These are phyloP conservation scores for Daldinia loculata DNA, from an alignment of 495 filamentous ascomycete genomes.

Conservation along the genomic window DNA sequence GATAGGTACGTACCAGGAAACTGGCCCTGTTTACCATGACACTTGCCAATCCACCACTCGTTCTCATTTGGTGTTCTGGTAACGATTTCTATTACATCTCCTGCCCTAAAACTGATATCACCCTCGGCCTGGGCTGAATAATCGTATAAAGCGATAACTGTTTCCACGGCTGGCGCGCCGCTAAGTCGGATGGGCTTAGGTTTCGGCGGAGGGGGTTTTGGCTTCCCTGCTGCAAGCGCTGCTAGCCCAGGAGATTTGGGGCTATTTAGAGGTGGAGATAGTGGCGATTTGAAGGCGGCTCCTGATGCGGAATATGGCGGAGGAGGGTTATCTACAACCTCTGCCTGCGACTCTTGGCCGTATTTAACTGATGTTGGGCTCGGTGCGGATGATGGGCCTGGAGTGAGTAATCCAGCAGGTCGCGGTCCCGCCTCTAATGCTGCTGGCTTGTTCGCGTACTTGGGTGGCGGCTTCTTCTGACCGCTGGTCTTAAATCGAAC, in stretches of 20 bases:
- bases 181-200: slow-evolving; percentile 83
- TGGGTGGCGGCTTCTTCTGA: slow-evolving; percentile 62
- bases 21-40: slow-evolving; percentile 82
- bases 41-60: slow-evolving; percentile 93
- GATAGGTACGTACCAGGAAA: slow-evolving; percentile 78
- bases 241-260: slow-evolving; percentile 50
- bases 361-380: slow-evolving; percentile 35
- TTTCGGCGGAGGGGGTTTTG: slow-evolving; percentile 89
- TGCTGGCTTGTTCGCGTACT: slow-evolving; percentile 59
- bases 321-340: slow-evolving; percentile 48
- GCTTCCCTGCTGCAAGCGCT: slow-evolving; percentile 78
- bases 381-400: slow-evolving; percentile 46
- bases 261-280: slow-evolving; percentile 62
- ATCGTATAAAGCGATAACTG: slow-evolving; percentile 86
- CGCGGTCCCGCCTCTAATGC: slow-evolving; percentile 50
- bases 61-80: slow-evolving; percentile 84
- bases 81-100: slow-evolving; percentile 90
- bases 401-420: slow-evolving; percentile 53
- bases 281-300: slow-evolving; percentile 48
- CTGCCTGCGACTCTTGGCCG: slow-evolving; percentile 41
- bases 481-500: slow-evolving; percentile 89
- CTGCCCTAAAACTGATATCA: slow-evolving; percentile 89
- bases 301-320: slow-evolving; percentile 71
- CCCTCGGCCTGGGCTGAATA: slow-evolving; percentile 96
- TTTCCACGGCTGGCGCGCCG: slow-evolving; percentile 72